These are phyloP conservation scores for Polysphondylium violaceum DNA, from an alignment of 78 protist genomes.

Conservation along the genomic window DNA sequence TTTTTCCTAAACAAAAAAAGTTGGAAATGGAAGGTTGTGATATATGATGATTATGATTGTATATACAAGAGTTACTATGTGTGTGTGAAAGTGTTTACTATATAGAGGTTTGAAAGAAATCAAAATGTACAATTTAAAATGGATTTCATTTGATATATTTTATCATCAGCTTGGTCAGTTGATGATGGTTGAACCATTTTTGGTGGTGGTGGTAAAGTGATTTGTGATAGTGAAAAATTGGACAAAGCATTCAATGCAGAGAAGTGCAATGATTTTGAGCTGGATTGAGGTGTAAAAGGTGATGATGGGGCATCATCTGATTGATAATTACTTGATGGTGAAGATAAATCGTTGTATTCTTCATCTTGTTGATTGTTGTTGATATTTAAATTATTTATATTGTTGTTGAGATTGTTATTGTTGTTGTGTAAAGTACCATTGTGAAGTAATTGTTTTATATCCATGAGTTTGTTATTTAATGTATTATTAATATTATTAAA, in stretches of 20 bases:
- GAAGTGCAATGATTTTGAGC: conserved; percentile 7
- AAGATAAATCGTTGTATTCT: conserved; percentile 16
- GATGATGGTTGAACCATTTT: not conserved
- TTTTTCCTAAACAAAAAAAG: no score
- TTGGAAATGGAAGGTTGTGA: not conserved
- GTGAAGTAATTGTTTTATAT: not conserved
- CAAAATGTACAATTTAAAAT: conserved; percentile 37
- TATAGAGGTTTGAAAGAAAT: no score
- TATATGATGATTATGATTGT: conserved; percentile 3
- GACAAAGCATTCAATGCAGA: conserved; percentile 5
- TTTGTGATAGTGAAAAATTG: conserved; percentile 16
- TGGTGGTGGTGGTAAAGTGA: conserved; percentile 1
- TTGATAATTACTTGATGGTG: conserved; percentile 30
- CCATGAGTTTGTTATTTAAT: no score
- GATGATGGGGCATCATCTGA: conserved; percentile 15
- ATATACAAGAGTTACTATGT: not conserved
- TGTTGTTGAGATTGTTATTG: not conserved
- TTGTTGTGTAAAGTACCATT: not conserved
- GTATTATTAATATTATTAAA: not conserved
- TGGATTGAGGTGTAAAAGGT: not conserved
- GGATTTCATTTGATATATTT: conserved; percentile 33
- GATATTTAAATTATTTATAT: not conserved
- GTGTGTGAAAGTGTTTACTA: no score
- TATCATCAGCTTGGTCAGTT: conserved; percentile 9
- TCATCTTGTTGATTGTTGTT: not conserved